Base-by-base conservation (phyloP, 306 rosid species). In the Quercus agrifolia region DNA sequence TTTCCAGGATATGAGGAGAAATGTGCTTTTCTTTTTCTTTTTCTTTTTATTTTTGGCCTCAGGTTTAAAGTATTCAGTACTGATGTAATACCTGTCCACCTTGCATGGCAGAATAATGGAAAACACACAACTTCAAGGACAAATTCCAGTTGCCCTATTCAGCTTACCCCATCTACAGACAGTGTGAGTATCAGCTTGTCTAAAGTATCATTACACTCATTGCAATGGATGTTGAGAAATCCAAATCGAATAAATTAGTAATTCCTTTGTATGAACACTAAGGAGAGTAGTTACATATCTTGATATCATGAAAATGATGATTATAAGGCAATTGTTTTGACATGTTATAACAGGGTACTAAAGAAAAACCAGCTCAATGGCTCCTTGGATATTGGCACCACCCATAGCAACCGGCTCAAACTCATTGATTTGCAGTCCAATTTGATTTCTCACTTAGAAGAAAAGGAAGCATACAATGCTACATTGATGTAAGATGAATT, bases 291-390 rank as follows among this genome's bases (percentile, higher is more conserved):
- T 33, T 9, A 5, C 9, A 74, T 64, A 31, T 44, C 51, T 44
- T 44, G 51, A 44, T 44, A 8, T 44, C 61, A 33, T 23, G 38
- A 12, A 30, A 38, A 2, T 67, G 3, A 14, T 4, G 20, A 5
- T 38, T 38, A 38, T 38, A 38, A 38, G 44, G 10, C 2, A 38
- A 38, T 52, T 13, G 14, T 17, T 69, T 51, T 56, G 8, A 31
- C 33, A 5, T 25, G 28, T 70, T 4, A 19, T 11, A 17, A 25
- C 82, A 85, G 90, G 81, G 30, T 49, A 38, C 79, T 87, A 28
- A 84, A 41, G 75, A 64, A 62, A 66, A 87, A 87, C 77, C 7
- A 12, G 19, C 80, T 87, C 78, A 67, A 31, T 57, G 90, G 85
- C 10, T 49, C 70, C 17, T 67, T 87, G 74, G 71, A n/a, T 58